Percentiles rank a stretch among this genome's conserved stretches.
Conservation (phyloP, 192 early-diverging fungal species). For the Linnemannia elongata region DNA sequence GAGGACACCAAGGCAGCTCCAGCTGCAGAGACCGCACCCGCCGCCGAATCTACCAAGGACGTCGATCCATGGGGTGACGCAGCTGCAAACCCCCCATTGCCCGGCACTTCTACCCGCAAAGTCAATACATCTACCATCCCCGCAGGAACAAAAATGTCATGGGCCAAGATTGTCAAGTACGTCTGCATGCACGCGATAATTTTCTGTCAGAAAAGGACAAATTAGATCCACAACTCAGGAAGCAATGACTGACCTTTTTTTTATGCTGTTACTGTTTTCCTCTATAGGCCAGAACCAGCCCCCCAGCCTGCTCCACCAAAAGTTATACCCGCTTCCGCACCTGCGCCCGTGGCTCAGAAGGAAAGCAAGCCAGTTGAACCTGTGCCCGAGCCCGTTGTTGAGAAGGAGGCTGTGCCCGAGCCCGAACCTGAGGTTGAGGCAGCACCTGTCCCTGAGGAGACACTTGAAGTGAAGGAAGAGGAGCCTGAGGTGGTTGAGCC, state of each 20-base stretch:
- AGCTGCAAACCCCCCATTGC: slow-evolving; percentile 8
- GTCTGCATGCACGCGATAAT: slow-evolving; percentile 20
- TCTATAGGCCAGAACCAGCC: slow-evolving; percentile 60
- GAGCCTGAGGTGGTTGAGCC: slow-evolving; percentile 45
- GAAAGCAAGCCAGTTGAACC: slow-evolving; percentile 56
- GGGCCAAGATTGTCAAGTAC: slow-evolving; percentile 77
- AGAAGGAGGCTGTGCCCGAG: slow-evolving; percentile 45
- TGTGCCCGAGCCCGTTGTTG: slow-evolving; percentile 47
- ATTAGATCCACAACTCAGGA: not conserved
- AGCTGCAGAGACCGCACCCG: slow-evolving; percentile 8
- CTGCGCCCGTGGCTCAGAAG: slow-evolving; percentile 40
- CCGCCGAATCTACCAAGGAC: slow-evolving; percentile 23
- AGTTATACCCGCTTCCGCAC: slow-evolving; percentile 44
- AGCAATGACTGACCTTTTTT: not conserved
- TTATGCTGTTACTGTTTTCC: not conserved
- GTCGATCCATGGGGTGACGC: slow-evolving; percentile 43
- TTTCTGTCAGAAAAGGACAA: slow-evolving; percentile 11
- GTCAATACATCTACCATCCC: slow-evolving; percentile 56
- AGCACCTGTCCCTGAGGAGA: slow-evolving; percentile 36
- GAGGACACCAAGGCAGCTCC: slow-evolving; percentile 4
- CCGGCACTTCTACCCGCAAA: slow-evolving; percentile 33
- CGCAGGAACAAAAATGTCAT: slow-evolving; percentile 62
- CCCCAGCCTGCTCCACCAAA: slow-evolving; percentile 55
- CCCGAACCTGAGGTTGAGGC: slow-evolving; percentile 55
- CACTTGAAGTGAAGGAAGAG: slow-evolving; percentile 29